Percentiles rank a stretch among this genome's conserved stretches.
phyloP scores from a whole-genome alignment of 1,139 yeast species.

The Lodderomyces jiufengensis region DNA sequence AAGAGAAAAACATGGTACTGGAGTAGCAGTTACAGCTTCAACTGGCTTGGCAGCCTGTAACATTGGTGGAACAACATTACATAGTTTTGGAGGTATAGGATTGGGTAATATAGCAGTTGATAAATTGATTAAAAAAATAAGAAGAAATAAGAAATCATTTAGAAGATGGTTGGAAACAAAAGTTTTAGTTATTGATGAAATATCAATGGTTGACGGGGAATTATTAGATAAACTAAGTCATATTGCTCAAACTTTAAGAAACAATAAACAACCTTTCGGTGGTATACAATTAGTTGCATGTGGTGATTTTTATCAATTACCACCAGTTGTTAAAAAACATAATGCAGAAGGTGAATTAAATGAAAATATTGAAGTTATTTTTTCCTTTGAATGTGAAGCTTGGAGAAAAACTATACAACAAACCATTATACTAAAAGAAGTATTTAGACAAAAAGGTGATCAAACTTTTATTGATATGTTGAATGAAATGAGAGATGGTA shows the following conservation, averaged over 20 bases:
- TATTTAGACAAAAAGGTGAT: constrained; percentile 91
- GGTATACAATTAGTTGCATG: constrained; percentile 82
- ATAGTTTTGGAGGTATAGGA: constrained; percentile 85
- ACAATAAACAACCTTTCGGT: constrained; percentile 65
- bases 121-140: constrained; percentile 51
- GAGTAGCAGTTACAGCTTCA: constrained; percentile 85
- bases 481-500: constrained; percentile 80
- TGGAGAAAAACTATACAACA: constrained; percentile 68
- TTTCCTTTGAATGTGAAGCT: constrained; percentile 73
- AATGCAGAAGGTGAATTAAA: constrained; percentile 22
- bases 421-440: constrained; percentile 70
- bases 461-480: constrained; percentile 75
- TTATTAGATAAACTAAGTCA: constrained; percentile 67
- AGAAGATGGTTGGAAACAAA: constrained; percentile 60
- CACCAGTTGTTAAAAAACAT: constrained; percentile 58
- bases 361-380: constrained; percentile 29
- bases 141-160: constrained; percentile 47
- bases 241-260: constrained; percentile 57
- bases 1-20: constrained; percentile 40
- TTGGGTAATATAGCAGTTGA: constrained; percentile 47
- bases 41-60: constrained; percentile 93
- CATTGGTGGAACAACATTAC: constrained; percentile 83
- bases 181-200: constrained; percentile 79
- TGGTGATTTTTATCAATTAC: constrained; percentile 90
- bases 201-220: constrained; percentile 83